Evolutionary conservation across 1,139 yeast genomes (phyloP), one percentile per base, ranked within the genome.

Genomic region (Hyphopichia wangnamkhiaoensis): DNA sequence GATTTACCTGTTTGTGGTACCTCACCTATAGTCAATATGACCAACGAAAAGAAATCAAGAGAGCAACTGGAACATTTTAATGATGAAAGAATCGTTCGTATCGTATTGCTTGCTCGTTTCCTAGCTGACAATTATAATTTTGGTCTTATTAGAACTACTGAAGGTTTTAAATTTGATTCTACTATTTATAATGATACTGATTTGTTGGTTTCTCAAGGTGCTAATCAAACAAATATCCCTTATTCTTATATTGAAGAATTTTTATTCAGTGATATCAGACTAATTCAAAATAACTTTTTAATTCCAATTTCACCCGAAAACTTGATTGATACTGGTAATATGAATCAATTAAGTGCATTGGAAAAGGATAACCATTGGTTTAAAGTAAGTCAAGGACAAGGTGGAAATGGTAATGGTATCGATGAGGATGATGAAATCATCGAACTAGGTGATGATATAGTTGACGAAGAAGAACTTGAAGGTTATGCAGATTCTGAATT

Each of bases 1-100:
- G 91, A 84, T 59, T 61, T 79, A 36, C 90, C 91, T 7, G 68
- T 76, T 13, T 77, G 85, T 45, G 93, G 91, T 3, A 76, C 82
- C 4, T 60, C 66, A 20, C 70, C 75, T 0, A 55, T 60, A 3
- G 51, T 63, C 20, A 49, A 42, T 34, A 40, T 47, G 32, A 18
- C 42, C 40, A 35, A 36, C 39, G 19, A 44, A 37, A 33, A 48
- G 39, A 56, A 52, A 43, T 48, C 57, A 40, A 55, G 51, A 35
- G 59, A 54, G 40, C 57, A 51, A 43, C 52, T 60, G 59, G 72
- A 65, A 40, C 52, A 54, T 19, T 63, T 65, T 33, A 70, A 67
- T 41, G 72, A 69, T 37, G 77, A 72, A 39, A 59, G 86, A 46
- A 69, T 74, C 17, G 61, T 76, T 5, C 62, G 87, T 42, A 71